These are phyloP conservation scores for Euphorbia schlechtendalii DNA, from an alignment of 441 rosid genomes.

Conservation along the genomic window DNA sequence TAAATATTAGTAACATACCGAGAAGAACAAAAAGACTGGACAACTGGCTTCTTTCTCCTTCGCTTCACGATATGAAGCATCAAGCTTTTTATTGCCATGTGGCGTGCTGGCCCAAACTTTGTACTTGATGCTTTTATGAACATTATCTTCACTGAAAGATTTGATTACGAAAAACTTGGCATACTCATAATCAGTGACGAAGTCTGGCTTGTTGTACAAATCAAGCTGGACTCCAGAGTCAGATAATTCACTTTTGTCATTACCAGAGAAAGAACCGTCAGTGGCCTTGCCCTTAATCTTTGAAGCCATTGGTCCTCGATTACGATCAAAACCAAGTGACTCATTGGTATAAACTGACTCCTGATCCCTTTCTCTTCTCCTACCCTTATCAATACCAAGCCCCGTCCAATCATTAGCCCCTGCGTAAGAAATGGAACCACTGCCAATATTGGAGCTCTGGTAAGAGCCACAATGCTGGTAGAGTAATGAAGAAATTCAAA, in stretches of 20 bases:
- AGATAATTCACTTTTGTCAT: conserved; percentile 31
- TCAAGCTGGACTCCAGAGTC: conserved; percentile 30
- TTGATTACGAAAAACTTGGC: conserved; percentile 70
- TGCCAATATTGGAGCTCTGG: conserved; percentile 36
- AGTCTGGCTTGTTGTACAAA: conserved; percentile 43
- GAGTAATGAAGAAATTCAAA: conserved; percentile 36
- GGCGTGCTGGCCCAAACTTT: conserved; percentile 81
- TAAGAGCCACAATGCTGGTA: conserved; percentile 41
- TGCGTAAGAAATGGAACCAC: conserved; percentile 30
- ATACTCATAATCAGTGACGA: conserved; percentile 44
- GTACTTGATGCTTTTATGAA: conserved; percentile 76
- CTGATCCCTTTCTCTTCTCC: conserved; percentile 54
- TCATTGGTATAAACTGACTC: conserved; percentile 39
- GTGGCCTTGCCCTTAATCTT: conserved; percentile 45
- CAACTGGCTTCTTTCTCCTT: conserved; percentile 44
- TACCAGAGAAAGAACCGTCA: conserved; percentile 35
- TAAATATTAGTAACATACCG: conserved; percentile 35
- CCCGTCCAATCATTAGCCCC: conserved; percentile 41
- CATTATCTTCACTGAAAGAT: conserved; percentile 82
- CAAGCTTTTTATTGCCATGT: conserved; percentile 68
- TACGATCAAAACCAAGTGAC: conserved; percentile 43
- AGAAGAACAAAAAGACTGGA: conserved; percentile 64
- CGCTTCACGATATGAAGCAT: conserved; percentile 57
- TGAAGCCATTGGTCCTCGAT: conserved; percentile 76
- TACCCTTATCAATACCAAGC: conserved; percentile 42